Evolutionary conservation across 2,329 filamentous ascomycete species (phyloP).

Genomic region (Trichocomaceae sp.): DNA sequence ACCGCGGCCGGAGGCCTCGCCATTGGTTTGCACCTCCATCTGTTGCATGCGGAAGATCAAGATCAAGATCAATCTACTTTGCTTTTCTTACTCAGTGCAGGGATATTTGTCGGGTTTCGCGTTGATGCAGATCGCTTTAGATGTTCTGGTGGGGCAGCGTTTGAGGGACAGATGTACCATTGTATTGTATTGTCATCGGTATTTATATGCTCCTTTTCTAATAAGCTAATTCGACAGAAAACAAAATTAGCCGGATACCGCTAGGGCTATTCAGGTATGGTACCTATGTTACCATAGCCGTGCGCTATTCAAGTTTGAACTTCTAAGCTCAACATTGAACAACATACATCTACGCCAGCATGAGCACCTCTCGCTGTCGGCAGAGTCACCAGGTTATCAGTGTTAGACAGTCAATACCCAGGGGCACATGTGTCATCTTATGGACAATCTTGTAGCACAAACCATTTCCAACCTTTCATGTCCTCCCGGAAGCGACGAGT

Average conservation of each 20-base stretch:
- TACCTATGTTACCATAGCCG: not conserved
- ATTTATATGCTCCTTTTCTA: not conserved
- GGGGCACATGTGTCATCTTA: too few relatives aligned
- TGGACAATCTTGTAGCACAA: too few relatives aligned
- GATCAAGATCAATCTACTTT: not conserved
- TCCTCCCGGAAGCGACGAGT: too few relatives aligned
- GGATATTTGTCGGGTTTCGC: too few relatives aligned
- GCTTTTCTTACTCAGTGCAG: too few relatives aligned
- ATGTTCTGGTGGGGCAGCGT: not conserved
- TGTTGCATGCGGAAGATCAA: not conserved
- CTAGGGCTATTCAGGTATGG: not conserved
- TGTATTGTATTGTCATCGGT: not conserved
- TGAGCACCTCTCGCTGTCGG: not conserved
- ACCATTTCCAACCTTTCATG: too few relatives aligned
- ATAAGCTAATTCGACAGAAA: not conserved
- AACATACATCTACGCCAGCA: too few relatives aligned
- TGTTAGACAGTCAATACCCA: too few relatives aligned
- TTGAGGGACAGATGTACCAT: not conserved
- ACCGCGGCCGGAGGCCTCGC: not conserved
- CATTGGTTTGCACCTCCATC: constrained; percentile 5
- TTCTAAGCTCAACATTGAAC: too few relatives aligned
- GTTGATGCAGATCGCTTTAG: not conserved
- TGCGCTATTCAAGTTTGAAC: too few relatives aligned
- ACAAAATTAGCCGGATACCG: not conserved
- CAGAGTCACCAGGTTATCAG: too few relatives aligned